Evolutionary conservation across 495 filamentous ascomycete genomes (phyloP), one percentile per base, ranked within the genome.

Genomic region (Penicillium macrosclerotiorum): DNA sequence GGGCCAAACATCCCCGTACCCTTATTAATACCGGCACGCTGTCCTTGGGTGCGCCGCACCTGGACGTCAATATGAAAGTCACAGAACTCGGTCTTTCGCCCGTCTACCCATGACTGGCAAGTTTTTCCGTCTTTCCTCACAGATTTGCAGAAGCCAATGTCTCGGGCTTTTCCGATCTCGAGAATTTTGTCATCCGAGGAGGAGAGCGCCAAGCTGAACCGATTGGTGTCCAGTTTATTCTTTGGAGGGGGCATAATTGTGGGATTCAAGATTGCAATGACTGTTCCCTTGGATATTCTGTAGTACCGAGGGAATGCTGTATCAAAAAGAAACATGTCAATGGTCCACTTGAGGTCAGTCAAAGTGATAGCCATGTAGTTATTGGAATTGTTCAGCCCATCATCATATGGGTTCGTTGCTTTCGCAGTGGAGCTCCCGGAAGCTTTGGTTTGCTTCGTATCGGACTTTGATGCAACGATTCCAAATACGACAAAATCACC

Each of bases 211-310:
- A 99, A 74, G 26, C 84, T 88, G 63, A 96, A 99, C 18, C 79
- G 74, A 18, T 89, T 88, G 4, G 86, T 91, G 44, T 88, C 86
- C 11, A 82, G 72, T 39, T 81, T 82, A 11, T 77, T 73, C 2
- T 78, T 78, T 0, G 83, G 83, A 2, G 94, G 94, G 7, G 91
- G 88, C 79, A 99, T 84, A 52, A 97, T 85, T 2, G 68, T 82
- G 0, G 94, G 93, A 54, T 97, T 99, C n/a, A 99, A 72, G 26
- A 99, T 85, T 6, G 94, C 93, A 39, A 99, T 75, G 2, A 97
- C 73, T 0, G 88, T 95, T 16, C 94, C 93, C 2, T 86, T 79
- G 0, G 84, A 81, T 4, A 97, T 73, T 57, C 94, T 90, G 83
- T 91, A 96, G 71, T 89, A 96, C 29, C 84, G 82, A 4, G 88